phyloP scores from a whole-genome alignment of 768 basidiomycete species.

The Tylopilus sp. region DNA sequence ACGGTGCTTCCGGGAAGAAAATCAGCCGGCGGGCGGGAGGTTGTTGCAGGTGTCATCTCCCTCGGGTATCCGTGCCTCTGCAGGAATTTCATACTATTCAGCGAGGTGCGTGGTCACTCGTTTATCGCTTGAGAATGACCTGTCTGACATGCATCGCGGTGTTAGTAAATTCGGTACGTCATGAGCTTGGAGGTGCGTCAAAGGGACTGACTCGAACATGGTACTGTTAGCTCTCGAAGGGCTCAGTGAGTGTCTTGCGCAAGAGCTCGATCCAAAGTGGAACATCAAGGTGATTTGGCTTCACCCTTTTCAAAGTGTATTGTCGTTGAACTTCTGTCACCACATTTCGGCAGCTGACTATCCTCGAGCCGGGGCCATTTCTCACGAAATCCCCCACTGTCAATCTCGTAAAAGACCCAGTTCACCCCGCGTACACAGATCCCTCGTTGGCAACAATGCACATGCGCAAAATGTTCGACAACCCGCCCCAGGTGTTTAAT shows the following conservation, averaged over 20 bases:
- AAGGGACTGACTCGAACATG: not conserved
- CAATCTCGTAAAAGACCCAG: too few species aligned
- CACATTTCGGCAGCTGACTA: too few species aligned
- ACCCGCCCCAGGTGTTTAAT: too few species aligned
- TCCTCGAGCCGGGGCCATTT: too few species aligned
- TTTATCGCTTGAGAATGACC: not conserved
- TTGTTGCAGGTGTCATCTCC: slow-evolving; percentile 31
- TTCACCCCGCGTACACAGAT: too few species aligned
- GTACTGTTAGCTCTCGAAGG: slow-evolving; percentile 11
- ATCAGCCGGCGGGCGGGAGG: slow-evolving; percentile 35
- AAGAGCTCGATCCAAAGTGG: not conserved
- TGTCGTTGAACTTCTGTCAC: too few species aligned
- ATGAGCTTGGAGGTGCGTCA: not conserved
- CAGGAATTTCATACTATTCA: slow-evolving; percentile 13
- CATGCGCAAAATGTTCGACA: too few species aligned
- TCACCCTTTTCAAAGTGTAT: too few species aligned
- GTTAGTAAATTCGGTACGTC: slow-evolving; percentile 17
- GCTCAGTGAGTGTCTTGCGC: slow-evolving; percentile 7
- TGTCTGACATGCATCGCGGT: not conserved
- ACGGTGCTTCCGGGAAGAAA: slow-evolving; percentile 21
- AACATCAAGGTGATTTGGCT: not conserved
- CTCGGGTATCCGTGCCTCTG: slow-evolving; percentile 21
- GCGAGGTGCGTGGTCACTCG: slow-evolving; percentile 14
- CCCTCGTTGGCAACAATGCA: too few species aligned
- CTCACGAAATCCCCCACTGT: too few species aligned